A percentile compares a stretch with the other conserved stretches of the same genome.
phyloP scores from a whole-genome alignment of 2,329 filamentous ascomycete genomes.

The Rugonectria rugulosa region DNA sequence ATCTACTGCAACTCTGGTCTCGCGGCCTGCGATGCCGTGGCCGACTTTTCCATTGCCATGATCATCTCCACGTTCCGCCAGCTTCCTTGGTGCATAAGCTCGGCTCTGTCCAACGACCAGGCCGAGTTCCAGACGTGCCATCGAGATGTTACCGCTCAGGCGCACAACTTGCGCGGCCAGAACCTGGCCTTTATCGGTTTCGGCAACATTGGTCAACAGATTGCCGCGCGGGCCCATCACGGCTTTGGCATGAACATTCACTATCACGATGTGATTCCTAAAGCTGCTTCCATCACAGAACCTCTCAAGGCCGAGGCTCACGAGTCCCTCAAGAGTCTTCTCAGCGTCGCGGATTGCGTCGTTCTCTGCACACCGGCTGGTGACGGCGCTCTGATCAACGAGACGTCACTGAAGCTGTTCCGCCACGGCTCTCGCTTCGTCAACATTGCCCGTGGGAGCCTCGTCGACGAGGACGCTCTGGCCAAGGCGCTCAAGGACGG shows the following conservation, averaged over 20 bases:
- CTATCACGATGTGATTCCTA: constrained; percentile 67
- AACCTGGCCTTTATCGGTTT: constrained; percentile 73
- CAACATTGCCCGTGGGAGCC: constrained; percentile 69
- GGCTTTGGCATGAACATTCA: constrained; percentile 73
- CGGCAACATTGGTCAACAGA: constrained; percentile 69
- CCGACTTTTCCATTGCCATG: constrained; percentile 74
- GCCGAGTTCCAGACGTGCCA: constrained; percentile 65
- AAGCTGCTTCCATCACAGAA: constrained; percentile 52
- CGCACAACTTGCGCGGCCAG: constrained; percentile 69
- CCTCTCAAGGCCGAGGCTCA: constrained; percentile 58
- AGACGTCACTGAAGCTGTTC: constrained; percentile 56
- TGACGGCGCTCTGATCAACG: constrained; percentile 55
- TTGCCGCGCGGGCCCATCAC: constrained; percentile 60
- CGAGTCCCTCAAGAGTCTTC: constrained; percentile 57
- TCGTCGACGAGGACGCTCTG: constrained; percentile 72
- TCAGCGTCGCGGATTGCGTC: constrained; percentile 64
- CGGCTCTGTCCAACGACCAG: constrained; percentile 53
- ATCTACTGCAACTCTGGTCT: constrained; percentile 77
- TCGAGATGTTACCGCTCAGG: constrained; percentile 62
- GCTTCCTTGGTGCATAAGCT: constrained; percentile 68
- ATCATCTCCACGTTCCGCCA: constrained; percentile 75
- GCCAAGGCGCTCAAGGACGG: constrained; percentile 64
- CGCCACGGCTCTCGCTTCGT: constrained; percentile 66
- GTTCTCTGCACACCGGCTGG: constrained; percentile 66
- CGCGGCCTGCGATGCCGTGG: constrained; percentile 75